A percentile compares a stretch with the other conserved stretches of the same genome.
Conservation (phyloP, 1,284 basidiomycete species). For the Ganoderma lucidum region DNA sequence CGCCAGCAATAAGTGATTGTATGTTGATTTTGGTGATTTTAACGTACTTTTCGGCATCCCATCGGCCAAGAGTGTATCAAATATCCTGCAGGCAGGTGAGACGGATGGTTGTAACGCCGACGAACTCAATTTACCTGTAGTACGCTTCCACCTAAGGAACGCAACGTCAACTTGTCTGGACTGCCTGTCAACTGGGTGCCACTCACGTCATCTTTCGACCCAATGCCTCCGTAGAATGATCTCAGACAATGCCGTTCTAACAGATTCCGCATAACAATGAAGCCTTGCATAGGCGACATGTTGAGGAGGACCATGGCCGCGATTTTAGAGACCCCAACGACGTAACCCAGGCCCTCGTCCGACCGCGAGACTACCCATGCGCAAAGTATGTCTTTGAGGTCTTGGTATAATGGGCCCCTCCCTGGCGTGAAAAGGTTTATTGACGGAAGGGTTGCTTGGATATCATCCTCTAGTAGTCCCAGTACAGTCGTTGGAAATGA, state of each 20-base stretch:
- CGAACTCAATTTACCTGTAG: conserved; percentile 52
- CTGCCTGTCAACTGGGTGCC: too few relatives aligned
- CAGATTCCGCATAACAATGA: conserved; percentile 89
- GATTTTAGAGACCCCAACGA: conserved; percentile 71
- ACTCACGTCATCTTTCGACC: conserved; percentile 83
- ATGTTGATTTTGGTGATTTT: neutral
- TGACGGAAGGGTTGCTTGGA: conserved; percentile 81
- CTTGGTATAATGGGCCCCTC: conserved; percentile 85
- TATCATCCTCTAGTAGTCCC: conserved; percentile 83
- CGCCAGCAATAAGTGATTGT: neutral
- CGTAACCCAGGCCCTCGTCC: conserved; percentile 88
- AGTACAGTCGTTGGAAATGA: conserved; percentile 78
- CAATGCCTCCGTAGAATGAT: conserved; percentile 82
- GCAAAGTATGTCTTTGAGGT: conserved; percentile 87
- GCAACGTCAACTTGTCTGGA: conserved; percentile 8
- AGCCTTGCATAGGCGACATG: conserved; percentile 82
- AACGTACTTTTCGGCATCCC: conserved; percentile 90
- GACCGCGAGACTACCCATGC: conserved; percentile 93
- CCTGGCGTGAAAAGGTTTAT: conserved; percentile 88
- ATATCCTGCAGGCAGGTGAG: conserved; percentile 66
- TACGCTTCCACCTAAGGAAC: conserved; percentile 78
- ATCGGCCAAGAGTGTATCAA: conserved; percentile 91
- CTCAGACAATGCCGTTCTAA: conserved; percentile 87
- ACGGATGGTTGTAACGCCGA: conserved; percentile 17
- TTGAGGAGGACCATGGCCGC: conserved; percentile 92